These are phyloP conservation scores for Russula compacta DNA, from an alignment of 768 basidiomycete species.

Conservation along the genomic window DNA sequence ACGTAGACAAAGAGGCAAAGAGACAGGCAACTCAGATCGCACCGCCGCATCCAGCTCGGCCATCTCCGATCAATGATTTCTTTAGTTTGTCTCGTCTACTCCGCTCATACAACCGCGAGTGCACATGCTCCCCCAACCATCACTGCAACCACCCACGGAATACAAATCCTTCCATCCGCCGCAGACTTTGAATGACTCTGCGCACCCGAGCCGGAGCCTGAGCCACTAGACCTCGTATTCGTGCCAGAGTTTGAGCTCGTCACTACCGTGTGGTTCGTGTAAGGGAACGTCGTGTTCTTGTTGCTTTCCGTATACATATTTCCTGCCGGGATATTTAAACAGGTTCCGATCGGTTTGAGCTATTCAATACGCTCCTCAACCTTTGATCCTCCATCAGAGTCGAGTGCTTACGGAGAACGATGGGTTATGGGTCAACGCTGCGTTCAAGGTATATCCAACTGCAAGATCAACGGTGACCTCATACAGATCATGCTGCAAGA, in stretches of 20 bases:
- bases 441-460: slow-evolving; percentile 73
- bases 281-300: slow-evolving; percentile 59
- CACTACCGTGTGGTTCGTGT: slow-evolving; percentile 28
- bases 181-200: not conserved
- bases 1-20: too few species aligned
- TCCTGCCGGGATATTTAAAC: slow-evolving; percentile 50
- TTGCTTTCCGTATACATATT: slow-evolving; percentile 84
- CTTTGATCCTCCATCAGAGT: not conserved
- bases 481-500: slow-evolving; percentile 82
- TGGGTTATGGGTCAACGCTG: slow-evolving; percentile 59
- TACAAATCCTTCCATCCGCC: not conserved
- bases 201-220: not conserved
- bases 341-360: slow-evolving; percentile 72
- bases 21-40: too few species aligned
- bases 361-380: slow-evolving; percentile 22
- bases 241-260: not conserved
- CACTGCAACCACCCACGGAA: not conserved
- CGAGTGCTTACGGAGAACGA: slow-evolving; percentile 45
- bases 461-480: slow-evolving; percentile 85
- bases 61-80: not conserved
- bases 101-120: not conserved
- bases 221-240: not conserved
- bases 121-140: not conserved
- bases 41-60: not conserved
- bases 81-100: too few species aligned